Evolutionary conservation across 2,329 filamentous ascomycete species (phyloP), one percentile per base, ranked within the genome.

Genomic region (Fusarium oxysporum): DNA sequence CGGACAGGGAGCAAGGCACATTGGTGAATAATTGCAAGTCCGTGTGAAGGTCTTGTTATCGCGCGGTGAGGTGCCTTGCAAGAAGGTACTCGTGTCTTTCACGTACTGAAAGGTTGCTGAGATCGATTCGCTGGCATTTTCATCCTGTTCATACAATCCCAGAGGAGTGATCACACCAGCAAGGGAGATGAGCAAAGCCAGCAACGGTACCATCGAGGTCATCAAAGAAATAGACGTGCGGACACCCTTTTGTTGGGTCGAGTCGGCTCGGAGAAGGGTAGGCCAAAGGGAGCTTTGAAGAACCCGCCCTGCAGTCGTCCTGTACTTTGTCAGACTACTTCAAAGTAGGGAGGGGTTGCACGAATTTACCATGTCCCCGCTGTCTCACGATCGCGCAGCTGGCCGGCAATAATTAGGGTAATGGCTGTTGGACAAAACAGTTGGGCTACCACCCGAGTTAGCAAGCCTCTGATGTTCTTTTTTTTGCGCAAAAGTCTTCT

Each of bases 81-180:
- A 81, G 65, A 85, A 83, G 0, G 82, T 73, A 10, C 82, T 81
- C 1, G 62, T 56, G 53, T 86, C 85, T 14, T 66, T 53, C 8
- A 80, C 63, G 59, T 86, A 86, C 25, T 76, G 33, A 63, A 87
- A 86, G 7, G 59, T 41, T 28, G 41, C 54, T 23, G 38, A 28
- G 3, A 23, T 47, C 12, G 37, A 45, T 8, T 70, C 57, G 12
- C 23, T 55, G 44, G 51, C 61, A 19, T 41, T 45, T 14, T 72
- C 65, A 5, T 76, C 63, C 8, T 78, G 73, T n/a, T 86, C 81
- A 51, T 83, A 83, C 1, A 87, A 76, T 5, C 85, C 85, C 8
- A 87, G 75, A 1, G 85, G 85, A 0, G 85, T 86, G 6, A 86
- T 76, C 9, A 86, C 78, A n/a, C 83, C 81, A 4, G 85, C 80